Conservation (phyloP, 2,329 filamentous ascomycete species). For the Akanthomyces muscarius region DNA sequence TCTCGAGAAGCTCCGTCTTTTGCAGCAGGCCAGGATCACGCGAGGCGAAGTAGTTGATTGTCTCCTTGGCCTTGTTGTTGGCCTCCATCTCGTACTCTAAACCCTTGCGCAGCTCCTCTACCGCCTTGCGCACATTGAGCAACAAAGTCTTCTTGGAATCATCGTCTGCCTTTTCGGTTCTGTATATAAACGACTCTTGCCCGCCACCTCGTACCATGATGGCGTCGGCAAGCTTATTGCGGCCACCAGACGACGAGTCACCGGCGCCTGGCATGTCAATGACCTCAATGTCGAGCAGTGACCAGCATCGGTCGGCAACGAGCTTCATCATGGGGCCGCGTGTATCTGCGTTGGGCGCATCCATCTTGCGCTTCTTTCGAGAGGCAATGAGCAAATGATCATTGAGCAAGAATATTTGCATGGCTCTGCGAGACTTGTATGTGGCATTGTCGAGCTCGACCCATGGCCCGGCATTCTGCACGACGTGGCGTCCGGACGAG, state of each 20-base stretch:
- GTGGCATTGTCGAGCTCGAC: slow-evolving; percentile 96
- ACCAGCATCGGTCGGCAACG: slow-evolving; percentile 92
- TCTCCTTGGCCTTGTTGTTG: slow-evolving; percentile 77
- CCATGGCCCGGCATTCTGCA: slow-evolving; percentile 90
- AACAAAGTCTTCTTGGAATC: slow-evolving; percentile 77
- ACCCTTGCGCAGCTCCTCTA: slow-evolving; percentile 85
- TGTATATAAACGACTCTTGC: slow-evolving; percentile 89
- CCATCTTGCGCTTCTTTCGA: slow-evolving; percentile 85
- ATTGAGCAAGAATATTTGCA: slow-evolving; percentile 89
- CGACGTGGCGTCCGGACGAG: slow-evolving; percentile 83
- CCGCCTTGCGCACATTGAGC: slow-evolving; percentile 85
- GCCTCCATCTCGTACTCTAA: slow-evolving; percentile 83
- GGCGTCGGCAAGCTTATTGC: slow-evolving; percentile 72
- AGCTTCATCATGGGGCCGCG: slow-evolving; percentile 65
- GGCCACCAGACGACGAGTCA: slow-evolving; percentile 47
- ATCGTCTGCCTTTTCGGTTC: slow-evolving; percentile 76
- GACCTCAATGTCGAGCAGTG: slow-evolving; percentile 85
- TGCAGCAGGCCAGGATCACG: slow-evolving; percentile 72
- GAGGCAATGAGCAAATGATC: slow-evolving; percentile 90
- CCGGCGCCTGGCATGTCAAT: slow-evolving; percentile 74
- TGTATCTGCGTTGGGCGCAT: slow-evolving; percentile 51
- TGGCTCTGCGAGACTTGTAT: slow-evolving; percentile 85
- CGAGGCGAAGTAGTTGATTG: slow-evolving; percentile 79
- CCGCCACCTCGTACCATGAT: slow-evolving; percentile 85
- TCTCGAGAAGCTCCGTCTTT: slow-evolving; percentile 76